These are phyloP conservation scores for Camelina laxa DNA, from an alignment of 345 rosid genomes.

Conservation along the genomic window DNA sequence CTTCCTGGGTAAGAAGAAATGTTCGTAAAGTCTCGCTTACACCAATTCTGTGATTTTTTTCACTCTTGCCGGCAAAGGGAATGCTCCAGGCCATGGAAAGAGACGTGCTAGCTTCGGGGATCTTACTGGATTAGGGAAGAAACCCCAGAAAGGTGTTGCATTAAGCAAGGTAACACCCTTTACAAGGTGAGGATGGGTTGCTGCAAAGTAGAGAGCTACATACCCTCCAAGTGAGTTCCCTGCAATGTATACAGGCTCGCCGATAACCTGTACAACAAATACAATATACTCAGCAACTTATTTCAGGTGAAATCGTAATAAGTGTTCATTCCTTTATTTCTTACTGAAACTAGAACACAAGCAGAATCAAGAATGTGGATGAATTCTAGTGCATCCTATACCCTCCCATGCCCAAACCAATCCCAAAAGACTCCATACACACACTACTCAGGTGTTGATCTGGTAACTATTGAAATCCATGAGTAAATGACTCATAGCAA, in stretches of 20 bases:
- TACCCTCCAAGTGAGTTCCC: slow-evolving; percentile 97
- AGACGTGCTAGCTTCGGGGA: slow-evolving; percentile 73
- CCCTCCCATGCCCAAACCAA: background rate
- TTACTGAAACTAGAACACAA: background rate
- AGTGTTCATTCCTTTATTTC: background rate
- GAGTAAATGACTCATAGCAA: background rate
- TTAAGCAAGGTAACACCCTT: slow-evolving; percentile 90
- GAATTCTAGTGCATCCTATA: background rate
- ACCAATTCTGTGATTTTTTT: slow-evolving; percentile 71
- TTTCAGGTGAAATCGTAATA: background rate
- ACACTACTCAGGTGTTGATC: background rate
- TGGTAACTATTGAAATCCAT: slow-evolving; percentile 1
- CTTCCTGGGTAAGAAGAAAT: background rate
- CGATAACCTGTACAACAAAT: slow-evolving; percentile 63
- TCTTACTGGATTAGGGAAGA: slow-evolving; percentile 78
- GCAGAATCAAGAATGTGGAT: background rate
- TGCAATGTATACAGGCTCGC: slow-evolving; percentile 87
- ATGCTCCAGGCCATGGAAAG: slow-evolving; percentile 89
- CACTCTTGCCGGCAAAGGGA: slow-evolving; percentile 84
- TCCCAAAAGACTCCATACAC: slow-evolving; percentile 15
- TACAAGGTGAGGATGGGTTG: slow-evolving; percentile 79
- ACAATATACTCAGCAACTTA: slow-evolving; percentile 17
- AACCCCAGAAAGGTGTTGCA: slow-evolving; percentile 99
- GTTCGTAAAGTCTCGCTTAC: slow-evolving; percentile 50
- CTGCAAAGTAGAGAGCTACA: slow-evolving; percentile 86